Conservation (phyloP, 1,284 basidiomycete species). For the Cryptococcus hybrid region DNA sequence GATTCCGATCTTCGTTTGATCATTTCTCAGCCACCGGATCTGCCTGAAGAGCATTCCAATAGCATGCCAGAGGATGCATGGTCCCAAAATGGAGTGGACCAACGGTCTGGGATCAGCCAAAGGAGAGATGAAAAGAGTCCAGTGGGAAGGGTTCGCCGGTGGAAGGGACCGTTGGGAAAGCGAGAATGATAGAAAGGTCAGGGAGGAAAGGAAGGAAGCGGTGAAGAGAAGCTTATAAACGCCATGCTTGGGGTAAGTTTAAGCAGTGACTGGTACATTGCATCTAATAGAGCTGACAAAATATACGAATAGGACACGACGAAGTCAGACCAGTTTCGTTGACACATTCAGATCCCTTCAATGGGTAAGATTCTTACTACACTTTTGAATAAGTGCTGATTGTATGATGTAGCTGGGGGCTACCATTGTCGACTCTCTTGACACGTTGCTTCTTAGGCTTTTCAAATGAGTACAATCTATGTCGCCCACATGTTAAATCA, state of each 20-base stretch:
- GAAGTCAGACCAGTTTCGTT: conserved; percentile 44
- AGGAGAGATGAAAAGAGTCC: conserved; percentile 19
- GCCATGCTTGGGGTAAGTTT: conserved; percentile 47
- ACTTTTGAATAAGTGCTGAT: conserved; percentile 1
- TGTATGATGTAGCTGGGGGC: conserved; percentile 66
- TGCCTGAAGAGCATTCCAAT: conserved; percentile 2
- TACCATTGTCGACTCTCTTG: conserved; percentile 74
- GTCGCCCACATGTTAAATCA: conserved; percentile 65
- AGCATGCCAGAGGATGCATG: conserved; percentile 21
- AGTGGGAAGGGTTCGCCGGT: conserved; percentile 31
- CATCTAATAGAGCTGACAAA: neutral
- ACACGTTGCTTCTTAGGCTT: conserved; percentile 83
- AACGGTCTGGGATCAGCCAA: conserved; percentile 27
- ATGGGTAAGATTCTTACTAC: conserved; percentile 28
- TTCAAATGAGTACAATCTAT: conserved; percentile 70
- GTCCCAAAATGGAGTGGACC: conserved; percentile 32
- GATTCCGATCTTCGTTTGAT: conserved; percentile 24
- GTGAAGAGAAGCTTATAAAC: conserved; percentile 50
- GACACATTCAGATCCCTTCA: conserved; percentile 41
- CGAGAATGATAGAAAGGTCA: conserved; percentile 19
- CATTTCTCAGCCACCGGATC: conserved; percentile 19
- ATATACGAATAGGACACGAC: conserved; percentile 39
- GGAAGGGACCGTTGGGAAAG: conserved; percentile 26
- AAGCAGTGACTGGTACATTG: neutral
- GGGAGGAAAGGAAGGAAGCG: conserved; percentile 39